Percentiles rank a stretch among this genome's conserved stretches.
Conservation (phyloP, 306 rosid genomes). For the Castanospermum australe region DNA sequence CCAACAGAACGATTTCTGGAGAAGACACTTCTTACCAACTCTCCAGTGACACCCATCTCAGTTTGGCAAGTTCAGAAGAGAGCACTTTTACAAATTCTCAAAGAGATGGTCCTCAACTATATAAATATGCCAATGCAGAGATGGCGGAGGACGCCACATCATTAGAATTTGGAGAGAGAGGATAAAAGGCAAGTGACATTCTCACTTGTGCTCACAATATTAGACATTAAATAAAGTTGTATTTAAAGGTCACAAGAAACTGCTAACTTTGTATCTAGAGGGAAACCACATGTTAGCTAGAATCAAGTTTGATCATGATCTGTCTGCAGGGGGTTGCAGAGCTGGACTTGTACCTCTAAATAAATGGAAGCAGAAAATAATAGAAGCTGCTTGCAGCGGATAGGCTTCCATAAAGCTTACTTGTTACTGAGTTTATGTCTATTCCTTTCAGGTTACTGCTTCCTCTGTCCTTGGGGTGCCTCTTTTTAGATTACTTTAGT, state of each 20-base stretch:
- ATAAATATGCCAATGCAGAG: slow-evolving; percentile 39
- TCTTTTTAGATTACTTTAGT: slow-evolving; percentile 17
- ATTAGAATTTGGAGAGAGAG: slow-evolving; percentile 40
- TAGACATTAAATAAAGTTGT: slow-evolving; percentile 27
- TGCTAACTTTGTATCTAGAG: slow-evolving; percentile 9
- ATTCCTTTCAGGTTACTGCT: slow-evolving; percentile 49
- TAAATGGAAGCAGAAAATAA: slow-evolving; percentile 53
- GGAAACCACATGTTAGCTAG: slow-evolving; percentile 45
- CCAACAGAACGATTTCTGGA: slow-evolving; percentile 51
- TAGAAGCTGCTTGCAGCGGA: slow-evolving; percentile 55
- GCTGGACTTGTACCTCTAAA: slow-evolving; percentile 56
- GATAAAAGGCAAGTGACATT: slow-evolving; percentile 31
- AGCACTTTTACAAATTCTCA: slow-evolving; percentile 23
- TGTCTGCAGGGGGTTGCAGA: slow-evolving; percentile 34
- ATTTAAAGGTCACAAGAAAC: slow-evolving; percentile 13
- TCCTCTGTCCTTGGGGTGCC: slow-evolving; percentile 18
- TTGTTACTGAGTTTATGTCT: slow-evolving; percentile 64
- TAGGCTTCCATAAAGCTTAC: slow-evolving; percentile 67
- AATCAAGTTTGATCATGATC: slow-evolving; percentile 36
- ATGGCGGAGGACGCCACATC: slow-evolving; percentile 25
- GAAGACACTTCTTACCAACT: slow-evolving; percentile 78
- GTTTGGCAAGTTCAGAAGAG: slow-evolving; percentile 22
- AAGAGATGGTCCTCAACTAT: slow-evolving; percentile 18
- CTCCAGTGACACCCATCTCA: slow-evolving; percentile 82
- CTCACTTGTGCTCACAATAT: slow-evolving; percentile 28